These are phyloP conservation scores for Gossypium stocksii DNA, from an alignment of 345 rosid genomes.

Conservation along the genomic window DNA sequence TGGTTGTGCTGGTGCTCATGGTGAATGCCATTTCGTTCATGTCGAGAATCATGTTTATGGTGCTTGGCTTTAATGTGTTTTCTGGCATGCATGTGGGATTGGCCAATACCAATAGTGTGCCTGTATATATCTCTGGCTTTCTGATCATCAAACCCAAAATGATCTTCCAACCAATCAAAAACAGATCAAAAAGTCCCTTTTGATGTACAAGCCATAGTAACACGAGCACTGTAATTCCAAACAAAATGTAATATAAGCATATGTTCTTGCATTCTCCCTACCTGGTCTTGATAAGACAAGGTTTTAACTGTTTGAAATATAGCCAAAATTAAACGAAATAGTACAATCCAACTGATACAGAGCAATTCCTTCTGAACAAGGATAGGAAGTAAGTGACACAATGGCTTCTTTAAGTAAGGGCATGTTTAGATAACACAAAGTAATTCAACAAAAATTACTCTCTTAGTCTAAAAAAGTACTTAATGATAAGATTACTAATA, in stretches of 20 bases:
- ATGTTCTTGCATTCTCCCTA: constrained; percentile 2
- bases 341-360: constrained; percentile 70
- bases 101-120: constrained; percentile 24
- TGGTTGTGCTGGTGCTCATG: constrained; percentile 40
- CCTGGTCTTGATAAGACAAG: neutral
- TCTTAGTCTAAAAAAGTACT: no score
- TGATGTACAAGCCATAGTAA: constrained; percentile 79
- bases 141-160: constrained; percentile 28
- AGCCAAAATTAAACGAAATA: constrained; percentile 67
- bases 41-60: constrained; percentile 36
- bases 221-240: constrained; percentile 52
- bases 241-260: neutral
- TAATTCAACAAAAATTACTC: no score
- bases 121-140: constrained; percentile 20
- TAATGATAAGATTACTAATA: no score
- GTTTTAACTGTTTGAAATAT: constrained; percentile 62
- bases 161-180: constrained; percentile 81
- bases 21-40: constrained; percentile 32
- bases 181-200: constrained; percentile 74
- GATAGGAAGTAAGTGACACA: constrained; percentile 4
- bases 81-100: constrained; percentile 23
- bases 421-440: no score
- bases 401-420: neutral
- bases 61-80: constrained; percentile 36
- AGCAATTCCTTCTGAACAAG: constrained; percentile 57